phyloP scores from a whole-genome alignment of 768 basidiomycete species.

The Suillus americanus region DNA sequence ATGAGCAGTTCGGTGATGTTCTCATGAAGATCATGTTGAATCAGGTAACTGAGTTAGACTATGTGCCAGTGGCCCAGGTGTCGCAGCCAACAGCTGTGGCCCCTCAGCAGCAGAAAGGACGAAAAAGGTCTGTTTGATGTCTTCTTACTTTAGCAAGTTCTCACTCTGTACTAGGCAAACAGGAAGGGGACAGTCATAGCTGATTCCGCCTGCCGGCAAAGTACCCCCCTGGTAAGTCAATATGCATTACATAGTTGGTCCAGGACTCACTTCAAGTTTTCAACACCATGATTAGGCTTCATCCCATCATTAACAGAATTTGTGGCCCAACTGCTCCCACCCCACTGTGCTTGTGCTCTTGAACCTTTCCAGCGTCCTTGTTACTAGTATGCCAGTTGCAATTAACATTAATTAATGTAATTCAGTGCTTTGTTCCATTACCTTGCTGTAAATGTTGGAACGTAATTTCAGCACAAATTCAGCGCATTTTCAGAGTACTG shows the following conservation, averaged over 20 bases:
- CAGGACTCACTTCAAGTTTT: too few species aligned
- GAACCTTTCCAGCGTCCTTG: too few species aligned
- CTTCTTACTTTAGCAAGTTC: not conserved
- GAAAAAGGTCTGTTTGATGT: not conserved
- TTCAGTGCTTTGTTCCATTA: not conserved
- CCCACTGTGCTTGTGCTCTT: too few species aligned
- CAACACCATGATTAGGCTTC: too few species aligned
- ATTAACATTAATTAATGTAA: too few species aligned
- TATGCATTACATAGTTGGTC: not conserved
- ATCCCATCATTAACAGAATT: too few species aligned
- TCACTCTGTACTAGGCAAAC: not conserved
- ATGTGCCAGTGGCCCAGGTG: not conserved
- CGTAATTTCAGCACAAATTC: not conserved
- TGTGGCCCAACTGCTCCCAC: too few species aligned
- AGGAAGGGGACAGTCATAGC: not conserved
- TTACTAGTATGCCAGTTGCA: too few species aligned
- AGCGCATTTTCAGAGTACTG: not conserved
- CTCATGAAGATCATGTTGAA: not conserved
- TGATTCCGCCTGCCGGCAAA: not conserved
- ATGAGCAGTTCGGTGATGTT: not conserved
- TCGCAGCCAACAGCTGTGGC: not conserved
- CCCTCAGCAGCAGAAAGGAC: not conserved
- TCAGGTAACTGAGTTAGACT: not conserved
- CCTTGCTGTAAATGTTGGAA: not conserved
- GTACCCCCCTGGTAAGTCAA: not conserved